phyloP scores from a whole-genome alignment of 2,329 filamentous ascomycete species.

The Ophiostoma novo-ulmi region DNA sequence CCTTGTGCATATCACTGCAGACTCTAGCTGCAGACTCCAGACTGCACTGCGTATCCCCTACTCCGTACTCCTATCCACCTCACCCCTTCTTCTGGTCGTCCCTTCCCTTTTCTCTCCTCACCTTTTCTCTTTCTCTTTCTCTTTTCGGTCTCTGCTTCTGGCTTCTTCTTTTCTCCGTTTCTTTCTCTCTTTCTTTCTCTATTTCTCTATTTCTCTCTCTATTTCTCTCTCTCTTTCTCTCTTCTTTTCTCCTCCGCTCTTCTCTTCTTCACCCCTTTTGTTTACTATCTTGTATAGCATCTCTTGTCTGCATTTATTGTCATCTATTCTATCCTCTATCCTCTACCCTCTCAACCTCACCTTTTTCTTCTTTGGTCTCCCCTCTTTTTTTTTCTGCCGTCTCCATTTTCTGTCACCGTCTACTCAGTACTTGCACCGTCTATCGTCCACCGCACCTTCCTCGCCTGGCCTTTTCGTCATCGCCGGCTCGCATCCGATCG shows the following conservation, averaged over 20 bases:
- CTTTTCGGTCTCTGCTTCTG: not conserved
- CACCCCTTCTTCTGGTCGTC: not conserved
- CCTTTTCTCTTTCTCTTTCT: not conserved
- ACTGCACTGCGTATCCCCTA: conserved; percentile 1
- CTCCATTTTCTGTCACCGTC: conserved; percentile 1
- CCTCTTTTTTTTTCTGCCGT: conserved; percentile 18
- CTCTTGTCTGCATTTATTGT: not conserved
- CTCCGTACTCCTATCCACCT: conserved; percentile 4
- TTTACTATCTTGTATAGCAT: too few species aligned
- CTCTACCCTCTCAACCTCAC: too few species aligned
- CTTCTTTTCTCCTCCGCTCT: not conserved
- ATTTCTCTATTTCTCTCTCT: not conserved
- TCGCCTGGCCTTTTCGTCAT: conserved; percentile 6
- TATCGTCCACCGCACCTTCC: not conserved
- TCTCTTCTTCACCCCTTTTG: not conserved
- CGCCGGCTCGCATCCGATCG: conserved; percentile 14
- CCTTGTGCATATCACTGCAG: conserved; percentile 7
- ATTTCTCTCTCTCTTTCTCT: not conserved
- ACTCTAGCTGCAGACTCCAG: not conserved
- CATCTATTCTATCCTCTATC: not conserved
- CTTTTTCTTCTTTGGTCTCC: conserved; percentile 4
- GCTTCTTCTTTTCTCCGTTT: not conserved
- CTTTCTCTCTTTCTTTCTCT: not conserved
- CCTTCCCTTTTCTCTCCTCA: conserved; percentile 2
- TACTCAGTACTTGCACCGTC: not conserved